A percentile compares a stretch with the other conserved stretches of the same genome.
Conservation (phyloP, 1,139 yeast species). For the Hemisphaericaspora lyxosophila region DNA sequence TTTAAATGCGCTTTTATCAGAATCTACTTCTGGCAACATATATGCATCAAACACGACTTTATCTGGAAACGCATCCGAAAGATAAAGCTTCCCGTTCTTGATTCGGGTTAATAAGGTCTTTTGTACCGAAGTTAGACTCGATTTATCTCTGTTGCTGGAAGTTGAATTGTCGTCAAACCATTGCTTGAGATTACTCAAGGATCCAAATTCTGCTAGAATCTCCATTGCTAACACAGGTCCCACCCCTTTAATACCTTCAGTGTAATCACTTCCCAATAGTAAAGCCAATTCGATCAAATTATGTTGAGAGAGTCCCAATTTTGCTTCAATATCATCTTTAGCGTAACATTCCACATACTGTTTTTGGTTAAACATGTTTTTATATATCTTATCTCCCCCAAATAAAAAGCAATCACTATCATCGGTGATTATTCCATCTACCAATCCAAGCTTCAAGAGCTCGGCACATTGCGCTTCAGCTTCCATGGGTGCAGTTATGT, state of each 20-base stretch:
- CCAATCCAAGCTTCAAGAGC: slow-evolving; percentile 60
- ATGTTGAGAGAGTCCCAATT: slow-evolving; percentile 62
- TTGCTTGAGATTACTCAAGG: slow-evolving; percentile 30
- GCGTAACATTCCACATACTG: slow-evolving; percentile 88
- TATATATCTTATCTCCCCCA: slow-evolving; percentile 83
- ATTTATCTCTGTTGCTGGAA: slow-evolving; percentile 15
- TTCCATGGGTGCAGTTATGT: slow-evolving; percentile 93
- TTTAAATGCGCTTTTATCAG: slow-evolving; percentile 68
- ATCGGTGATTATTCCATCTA: slow-evolving; percentile 95
- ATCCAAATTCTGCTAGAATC: slow-evolving; percentile 81
- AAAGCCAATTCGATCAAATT: slow-evolving; percentile 77
- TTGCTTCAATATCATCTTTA: slow-evolving; percentile 54
- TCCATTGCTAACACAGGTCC: slow-evolving; percentile 96
- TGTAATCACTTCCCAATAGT: slow-evolving; percentile 88
- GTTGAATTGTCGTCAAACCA: slow-evolving; percentile 41
- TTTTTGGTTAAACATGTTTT: slow-evolving; percentile 92
- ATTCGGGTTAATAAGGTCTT: slow-evolving; percentile 57
- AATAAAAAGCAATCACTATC: slow-evolving; percentile 96
- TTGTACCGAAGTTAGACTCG: slow-evolving; percentile 28
- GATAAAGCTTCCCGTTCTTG: slow-evolving; percentile 57
- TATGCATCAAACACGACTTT: slow-evolving; percentile 71
- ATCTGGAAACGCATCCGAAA: slow-evolving; percentile 73
- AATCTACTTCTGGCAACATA: slow-evolving; percentile 76
- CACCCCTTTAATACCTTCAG: slow-evolving; percentile 85
- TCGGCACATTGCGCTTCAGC: slow-evolving; percentile 98